Base-by-base conservation (phyloP, 768 basidiomycete species). In the Suillus alpinus region DNA sequence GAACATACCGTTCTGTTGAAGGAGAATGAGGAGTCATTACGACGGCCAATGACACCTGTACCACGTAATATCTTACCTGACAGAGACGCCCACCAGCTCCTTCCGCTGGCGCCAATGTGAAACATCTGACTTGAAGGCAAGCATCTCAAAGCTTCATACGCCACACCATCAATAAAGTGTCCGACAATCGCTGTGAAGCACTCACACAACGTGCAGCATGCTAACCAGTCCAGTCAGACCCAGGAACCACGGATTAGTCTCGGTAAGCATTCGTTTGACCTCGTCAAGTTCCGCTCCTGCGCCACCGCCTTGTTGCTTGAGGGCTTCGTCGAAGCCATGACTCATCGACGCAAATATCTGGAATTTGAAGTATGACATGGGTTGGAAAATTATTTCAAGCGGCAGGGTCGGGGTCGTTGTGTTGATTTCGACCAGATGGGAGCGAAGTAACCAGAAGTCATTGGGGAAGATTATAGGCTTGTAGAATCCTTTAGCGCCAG, bases 121-220 rank as follows among this genome's bases (percentile, higher is more conserved):
- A 46, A 98, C 92, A 69, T 98, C 96, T 31, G 86, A 89, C 70
- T 91, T 92, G 85, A 98, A 98, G 14, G 96, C 96, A 59, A 97
- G 78, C 85, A 97, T 91, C 77, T 96, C 94, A 71, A 97, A 96
- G 29, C 92, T 94, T 68, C 12, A 55, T 12, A 34, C 37, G 40
- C 37, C 36, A 43, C 50, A 14, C 5, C 56, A 66, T 64, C 61
- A 67, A 59, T 29, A 40, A 59, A 57, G 43, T 59, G 50, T 36
- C 59, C 44, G 13, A 49, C 18, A 59, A 23, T 40, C 31, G 29
- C 32, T 47, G 14, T 39, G 41, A 65, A 59, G 62, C 57, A 82
- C 90, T 75, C 67, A 95, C 88, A 97, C 76, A 66, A 87, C 84
- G 75, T 99, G 97, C 62, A 99, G 75, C 26, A 97, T 64, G 70